Conservation (phyloP, 257 asterid species). For the Paraleonurus japonicus region DNA sequence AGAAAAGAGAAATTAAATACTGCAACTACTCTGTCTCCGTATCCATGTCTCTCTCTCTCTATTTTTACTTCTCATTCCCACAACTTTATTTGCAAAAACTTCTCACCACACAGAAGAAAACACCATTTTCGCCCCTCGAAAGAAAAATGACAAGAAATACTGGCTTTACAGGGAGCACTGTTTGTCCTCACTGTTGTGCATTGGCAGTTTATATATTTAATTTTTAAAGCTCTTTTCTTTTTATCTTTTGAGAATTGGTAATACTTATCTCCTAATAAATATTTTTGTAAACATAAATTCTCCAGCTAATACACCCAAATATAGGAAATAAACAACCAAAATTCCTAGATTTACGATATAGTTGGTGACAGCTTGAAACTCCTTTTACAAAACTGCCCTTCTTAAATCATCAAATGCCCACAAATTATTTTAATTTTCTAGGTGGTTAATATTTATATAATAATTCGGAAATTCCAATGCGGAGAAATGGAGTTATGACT, state of each 20-base stretch:
- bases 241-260: not conserved
- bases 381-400: slow-evolving; percentile 45
- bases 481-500: not conserved
- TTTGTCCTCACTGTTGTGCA: slow-evolving; percentile 13
- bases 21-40: slow-evolving; percentile 23
- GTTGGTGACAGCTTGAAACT: slow-evolving; percentile 57
- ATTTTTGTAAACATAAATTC: slow-evolving; percentile 14
- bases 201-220: slow-evolving; percentile 20
- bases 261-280: slow-evolving; percentile 23
- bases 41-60: slow-evolving; percentile 13
- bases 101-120: slow-evolving; percentile 22
- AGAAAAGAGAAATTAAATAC: slow-evolving; percentile 13
- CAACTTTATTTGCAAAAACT: slow-evolving; percentile 22
- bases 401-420: slow-evolving; percentile 16
- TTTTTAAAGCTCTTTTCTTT: not conserved
- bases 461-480: slow-evolving; percentile 45
- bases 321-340: slow-evolving; percentile 24
- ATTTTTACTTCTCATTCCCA: slow-evolving; percentile 19
- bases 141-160: slow-evolving; percentile 35
- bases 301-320: slow-evolving; percentile 35
- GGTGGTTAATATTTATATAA: not conserved
- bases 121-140: slow-evolving; percentile 27
- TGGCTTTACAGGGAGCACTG: slow-evolving; percentile 34
- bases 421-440: not conserved
- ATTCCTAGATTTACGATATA: slow-evolving; percentile 48